A percentile compares a stretch with the other conserved stretches of the same genome.
Conservation (phyloP, 805 yeast genomes). For the Candida odintsovae region DNA sequence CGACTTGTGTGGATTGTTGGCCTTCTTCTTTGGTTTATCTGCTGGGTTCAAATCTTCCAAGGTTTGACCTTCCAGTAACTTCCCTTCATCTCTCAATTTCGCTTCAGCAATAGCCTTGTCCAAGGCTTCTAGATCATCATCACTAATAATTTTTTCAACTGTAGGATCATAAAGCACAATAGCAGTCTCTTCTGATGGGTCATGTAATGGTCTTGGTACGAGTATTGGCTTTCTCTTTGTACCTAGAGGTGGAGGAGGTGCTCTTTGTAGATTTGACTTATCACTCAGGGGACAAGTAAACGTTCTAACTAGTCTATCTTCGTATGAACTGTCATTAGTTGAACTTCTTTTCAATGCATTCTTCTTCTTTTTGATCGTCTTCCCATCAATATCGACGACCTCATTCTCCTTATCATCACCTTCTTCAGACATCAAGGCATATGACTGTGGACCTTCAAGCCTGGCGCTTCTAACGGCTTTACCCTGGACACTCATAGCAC, state of each 20-base stretch:
- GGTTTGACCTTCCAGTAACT: conserved; percentile 11
- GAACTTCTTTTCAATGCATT: conserved; percentile 57
- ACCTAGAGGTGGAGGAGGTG: conserved; percentile 79
- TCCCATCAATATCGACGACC: conserved; percentile 27
- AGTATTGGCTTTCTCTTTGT: conserved; percentile 61
- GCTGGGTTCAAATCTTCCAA: conserved; percentile 18
- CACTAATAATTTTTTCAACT: conserved; percentile 45
- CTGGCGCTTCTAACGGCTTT: conserved; percentile 24
- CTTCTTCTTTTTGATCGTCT: conserved; percentile 29
- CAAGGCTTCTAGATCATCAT: conserved; percentile 24
- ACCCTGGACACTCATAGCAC: conserved; percentile 17
- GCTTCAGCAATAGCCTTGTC: conserved; percentile 27
- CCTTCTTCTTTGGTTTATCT: conserved; percentile 22
- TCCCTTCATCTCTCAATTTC: conserved; percentile 24
- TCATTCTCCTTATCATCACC: conserved; percentile 30
- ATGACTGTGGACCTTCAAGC: conserved; percentile 34
- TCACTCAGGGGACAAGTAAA: conserved; percentile 59
- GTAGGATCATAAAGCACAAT: conserved; percentile 95
- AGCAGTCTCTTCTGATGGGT: conserved; percentile 89
- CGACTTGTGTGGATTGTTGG: conserved; percentile 52
- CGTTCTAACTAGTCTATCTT: conserved; percentile 37
- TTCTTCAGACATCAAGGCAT: conserved; percentile 32
- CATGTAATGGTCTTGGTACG: conserved; percentile 92
- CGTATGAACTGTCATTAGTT: conserved; percentile 33
- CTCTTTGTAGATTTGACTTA: conserved; percentile 20